Evolutionary conservation across 1,284 basidiomycete species (phyloP).

Genomic region (Sanghuangporus sanghuang): DNA sequence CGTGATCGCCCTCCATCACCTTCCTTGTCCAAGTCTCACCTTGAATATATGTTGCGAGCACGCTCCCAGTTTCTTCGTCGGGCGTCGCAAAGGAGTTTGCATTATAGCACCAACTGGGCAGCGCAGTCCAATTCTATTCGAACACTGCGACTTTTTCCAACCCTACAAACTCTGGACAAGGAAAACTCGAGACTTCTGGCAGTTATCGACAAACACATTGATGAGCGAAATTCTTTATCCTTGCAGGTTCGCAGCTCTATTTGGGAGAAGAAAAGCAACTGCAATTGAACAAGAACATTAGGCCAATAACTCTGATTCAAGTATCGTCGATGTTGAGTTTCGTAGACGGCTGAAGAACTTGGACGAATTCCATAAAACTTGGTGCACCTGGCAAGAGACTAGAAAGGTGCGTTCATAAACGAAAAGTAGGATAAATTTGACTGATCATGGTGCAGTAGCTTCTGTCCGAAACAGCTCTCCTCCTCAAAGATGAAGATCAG

Average conservation of each 20-base stretch:
- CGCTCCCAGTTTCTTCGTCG: background rate
- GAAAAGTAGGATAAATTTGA: background rate
- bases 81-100: background rate
- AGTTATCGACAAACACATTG: constrained; percentile 29
- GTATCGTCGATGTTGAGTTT: constrained; percentile 36
- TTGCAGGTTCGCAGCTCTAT: constrained; percentile 24
- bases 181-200: constrained; percentile 29
- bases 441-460: constrained; percentile 43
- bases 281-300: background rate
- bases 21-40: no score
- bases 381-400: constrained; percentile 40
- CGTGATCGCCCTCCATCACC: no score
- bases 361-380: constrained; percentile 46
- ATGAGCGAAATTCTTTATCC: constrained; percentile 25
- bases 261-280: background rate
- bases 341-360: constrained; percentile 46
- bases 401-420: constrained; percentile 33
- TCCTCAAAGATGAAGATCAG: constrained; percentile 74
- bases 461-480: constrained; percentile 53
- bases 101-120: background rate
- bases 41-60: background rate
- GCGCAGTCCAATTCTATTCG: background rate
- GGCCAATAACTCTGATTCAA: constrained; percentile 26
- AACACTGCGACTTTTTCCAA: background rate
- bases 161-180: constrained; percentile 23